Base-by-base conservation (phyloP, 768 basidiomycete species). In the Wakefieldia striispora region DNA sequence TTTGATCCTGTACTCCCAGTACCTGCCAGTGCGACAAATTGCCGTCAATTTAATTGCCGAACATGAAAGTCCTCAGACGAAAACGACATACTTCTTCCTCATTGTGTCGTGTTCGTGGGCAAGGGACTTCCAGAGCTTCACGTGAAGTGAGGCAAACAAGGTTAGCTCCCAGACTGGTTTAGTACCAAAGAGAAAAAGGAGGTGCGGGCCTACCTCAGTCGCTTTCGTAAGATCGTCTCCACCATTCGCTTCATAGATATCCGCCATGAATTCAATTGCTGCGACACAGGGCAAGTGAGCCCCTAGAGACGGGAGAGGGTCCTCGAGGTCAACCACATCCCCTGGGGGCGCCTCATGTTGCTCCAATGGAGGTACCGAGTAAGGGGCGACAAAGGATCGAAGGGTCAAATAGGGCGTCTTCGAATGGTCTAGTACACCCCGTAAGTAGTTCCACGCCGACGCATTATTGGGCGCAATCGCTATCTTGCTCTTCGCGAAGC, bases 401-500 rank as follows among this genome's bases (percentile, higher is more conserved):
- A 88, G 63, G 5, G 66, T 67, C 2, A 80, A 70, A 59, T 84
- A 83, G 0, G 90, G 82, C 14, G 76, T 75, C 12, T 74, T 64
- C 45, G 80, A 79, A 57, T 78, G 72, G 29, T 85, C 79, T 19
- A 95, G 77, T n/a, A 88, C 63, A 7, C 90, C 97, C 52, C 95
- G 82, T 10, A 98, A 79, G 68, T 97, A 99, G 67, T 97, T 97
- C 97, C 97, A 99, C 1, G 92, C 89, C 0, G 94, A 95, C 0
- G 85, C 79, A 58, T 99, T 99, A 67, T 94, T 95, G 7, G 97
- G 93, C 4, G 90, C 91, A 11, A 86, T 70, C 17, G 88, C 80
- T 44, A 98, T 89, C 62, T 84, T 86, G 57, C 84, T 75, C 68
- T 95, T 90, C n/a, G 80, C 78, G 59, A 83, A 97, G 13, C 91